Evolutionary conservation across 805 yeast genomes (phyloP), one percentile per base, ranked within the genome.

Genomic region (Isabelozyma heimii): DNA sequence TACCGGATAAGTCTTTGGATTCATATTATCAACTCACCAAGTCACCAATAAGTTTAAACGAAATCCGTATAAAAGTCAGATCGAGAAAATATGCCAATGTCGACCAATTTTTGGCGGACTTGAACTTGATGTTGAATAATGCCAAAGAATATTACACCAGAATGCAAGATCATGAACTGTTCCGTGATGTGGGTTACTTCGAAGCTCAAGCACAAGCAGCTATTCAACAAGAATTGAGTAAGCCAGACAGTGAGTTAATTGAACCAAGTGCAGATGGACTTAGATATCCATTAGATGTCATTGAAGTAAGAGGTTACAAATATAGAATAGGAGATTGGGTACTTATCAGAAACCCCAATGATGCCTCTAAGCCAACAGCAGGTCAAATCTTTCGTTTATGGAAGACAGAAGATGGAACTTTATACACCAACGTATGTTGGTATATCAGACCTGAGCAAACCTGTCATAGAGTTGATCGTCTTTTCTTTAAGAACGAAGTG

Each of bases 371-470:
- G 65, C 98, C 99, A 13, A 91, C 91, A 16, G 89, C 91, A 35
- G 97, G 95, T 13, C 99, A 94, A 68, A 81, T 94, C 27, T 94
- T 92, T 72, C 80, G 97, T 60, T 80, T 94, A 52, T 94, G 99
- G 99, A 82, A 85, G 51, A 77, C 82, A n/a, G 95, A 91, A 54
- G 95, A 91, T 47, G 81, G 82, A 8, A 84, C 85, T 59, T 81
- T 85, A 52, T 91, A 91, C 83, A 80, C 91, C 62, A 92, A 94
- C 64, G 96, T 89, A 38, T 94, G 98, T 73, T 94, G 98, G 99
- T 94, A 92, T 69, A 87, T 89, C 61, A 83, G 98, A 57, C 97
- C 99, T 0, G 98, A 94, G 66, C 97, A 95, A 76, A 94, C 99
- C 0, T 96, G 94, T 42, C 99, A 94, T 67, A 81, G 95, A 58